Evolutionary conservation across 768 basidiomycete species (phyloP), one percentile per base, ranked within the genome.

Genomic region (Russula foetens): DNA sequence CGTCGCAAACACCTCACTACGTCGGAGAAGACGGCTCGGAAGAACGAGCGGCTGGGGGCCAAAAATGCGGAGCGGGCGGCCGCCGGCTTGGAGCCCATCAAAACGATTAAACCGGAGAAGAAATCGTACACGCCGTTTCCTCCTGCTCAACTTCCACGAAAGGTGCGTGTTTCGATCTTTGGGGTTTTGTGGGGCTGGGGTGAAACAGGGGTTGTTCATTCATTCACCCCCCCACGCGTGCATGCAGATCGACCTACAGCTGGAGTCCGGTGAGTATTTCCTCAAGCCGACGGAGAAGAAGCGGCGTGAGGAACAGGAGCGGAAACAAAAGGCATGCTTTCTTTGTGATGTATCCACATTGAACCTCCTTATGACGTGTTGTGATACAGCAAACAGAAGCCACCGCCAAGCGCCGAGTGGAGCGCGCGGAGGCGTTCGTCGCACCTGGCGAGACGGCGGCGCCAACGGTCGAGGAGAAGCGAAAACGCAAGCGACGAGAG

Each of bases 91-190:
- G 78, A 79, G 17, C 70, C 76, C n/a, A 67, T 72, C 52, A 67
- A 68, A 19, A 55, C 50, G 26, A 70, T 75, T 63, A 81, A 84
- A 67, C 77, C 76, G 23, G 79, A 83, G 67, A 96, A 95, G 83
- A 96, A 96, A 72, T 79, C 85, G 17, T 98, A 98, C 73, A 98
- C 97, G n/a, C 97, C 97, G 1, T 99, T 98, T 83, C 97, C 97
- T 39, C 97, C 97, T 33, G 77, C 95, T 8, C 97, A 98, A 70
- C 80, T 83, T 60, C 96, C 95, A 39, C 85, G 92, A 67, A 98
- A 98, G 81, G 91, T 91, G 67, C 56, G 73, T 52, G 1, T 58
- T 41, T 62, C 11, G 5, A 5, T 33, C 31, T 33, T 33, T 33
- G 5, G 5, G 31, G 50, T 39, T 39, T 38, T 49, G 31, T 17